phyloP scores from a whole-genome alignment of 345 rosid species.

The Lagerstroemia speciosa region DNA sequence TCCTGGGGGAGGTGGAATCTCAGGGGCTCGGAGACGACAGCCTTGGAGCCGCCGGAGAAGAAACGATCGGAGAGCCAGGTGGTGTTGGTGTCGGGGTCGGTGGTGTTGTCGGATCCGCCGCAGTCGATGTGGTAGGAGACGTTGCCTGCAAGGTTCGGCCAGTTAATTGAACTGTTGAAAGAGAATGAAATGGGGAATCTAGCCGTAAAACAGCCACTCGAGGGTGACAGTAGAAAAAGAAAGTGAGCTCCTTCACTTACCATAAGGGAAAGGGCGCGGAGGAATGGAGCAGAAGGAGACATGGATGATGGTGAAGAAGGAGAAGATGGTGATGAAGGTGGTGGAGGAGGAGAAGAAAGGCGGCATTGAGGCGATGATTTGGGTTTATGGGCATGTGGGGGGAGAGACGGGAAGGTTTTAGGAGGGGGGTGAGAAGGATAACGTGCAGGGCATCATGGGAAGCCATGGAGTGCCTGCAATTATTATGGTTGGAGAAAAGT shows the following conservation, averaged over 20 bases:
- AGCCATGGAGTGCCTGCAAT: not conserved
- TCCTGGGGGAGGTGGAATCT: slow-evolving; percentile 57
- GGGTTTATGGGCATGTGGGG: not conserved
- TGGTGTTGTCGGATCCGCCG: slow-evolving; percentile 46
- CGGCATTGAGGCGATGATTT: not conserved
- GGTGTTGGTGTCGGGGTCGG: slow-evolving; percentile 51
- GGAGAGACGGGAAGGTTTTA: not conserved
- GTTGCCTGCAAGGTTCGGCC: slow-evolving; percentile 10
- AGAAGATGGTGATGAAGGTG: slow-evolving; percentile 4
- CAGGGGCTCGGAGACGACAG: slow-evolving; percentile 85
- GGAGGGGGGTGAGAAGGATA: not conserved
- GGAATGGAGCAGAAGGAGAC: slow-evolving; percentile 7
- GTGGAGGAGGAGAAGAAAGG: not conserved
- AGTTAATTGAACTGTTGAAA: too few species aligned
- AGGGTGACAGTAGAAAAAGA: not conserved
- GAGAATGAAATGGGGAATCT: too few species aligned
- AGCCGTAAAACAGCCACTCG: too few species aligned
- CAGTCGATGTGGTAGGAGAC: slow-evolving; percentile 69
- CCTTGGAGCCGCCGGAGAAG: slow-evolving; percentile 64
- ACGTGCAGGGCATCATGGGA: slow-evolving; percentile 1
- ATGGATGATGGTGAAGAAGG: slow-evolving; percentile 4
- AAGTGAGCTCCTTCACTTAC: not conserved
- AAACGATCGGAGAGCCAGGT: slow-evolving; percentile 78
- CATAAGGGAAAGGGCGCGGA: slow-evolving; percentile 6
- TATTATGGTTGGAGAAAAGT: not conserved